These are phyloP conservation scores for Thalassiosira profunda DNA, from an alignment of 108 stramenopile genomes.

Conservation along the genomic window DNA sequence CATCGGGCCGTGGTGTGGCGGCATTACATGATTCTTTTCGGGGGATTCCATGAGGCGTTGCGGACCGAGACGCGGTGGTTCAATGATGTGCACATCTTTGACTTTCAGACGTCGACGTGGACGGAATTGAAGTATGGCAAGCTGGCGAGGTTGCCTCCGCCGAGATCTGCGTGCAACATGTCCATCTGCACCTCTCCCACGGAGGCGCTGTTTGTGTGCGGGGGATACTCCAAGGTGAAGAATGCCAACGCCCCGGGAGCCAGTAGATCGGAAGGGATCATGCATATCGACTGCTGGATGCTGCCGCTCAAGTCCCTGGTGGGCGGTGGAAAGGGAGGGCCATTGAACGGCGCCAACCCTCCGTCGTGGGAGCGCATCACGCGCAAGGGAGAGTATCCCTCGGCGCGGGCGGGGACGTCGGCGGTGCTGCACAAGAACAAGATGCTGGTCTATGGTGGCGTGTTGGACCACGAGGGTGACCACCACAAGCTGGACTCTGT, in stretches of 20 bases:
- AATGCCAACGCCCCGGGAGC: conserved; percentile 34
- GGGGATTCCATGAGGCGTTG: conserved; percentile 95
- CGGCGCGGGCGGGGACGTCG: conserved; percentile 71
- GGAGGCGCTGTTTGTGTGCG: conserved; percentile 74
- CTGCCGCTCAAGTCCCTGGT: conserved; percentile 74
- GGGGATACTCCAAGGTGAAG: conserved; percentile 89
- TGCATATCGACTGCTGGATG: conserved; percentile 86
- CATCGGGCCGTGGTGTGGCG: conserved; percentile 93
- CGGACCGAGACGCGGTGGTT: conserved; percentile 78
- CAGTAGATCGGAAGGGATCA: conserved; percentile 72
- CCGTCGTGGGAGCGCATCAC: conserved; percentile 90
- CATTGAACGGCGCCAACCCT: conserved; percentile 17
- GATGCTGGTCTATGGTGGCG: conserved; percentile 89
- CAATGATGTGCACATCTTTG: conserved; percentile 83
- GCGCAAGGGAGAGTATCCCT: conserved; percentile 68
- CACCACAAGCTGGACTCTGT: conserved; percentile 80
- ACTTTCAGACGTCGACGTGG: conserved; percentile 84
- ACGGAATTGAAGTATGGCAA: conserved; percentile 80
- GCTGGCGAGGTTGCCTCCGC: conserved; percentile 74
- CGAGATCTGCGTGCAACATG: conserved; percentile 84
- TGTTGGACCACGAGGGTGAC: conserved; percentile 78
- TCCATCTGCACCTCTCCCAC: conserved; percentile 45
- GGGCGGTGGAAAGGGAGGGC: conserved; percentile 36
- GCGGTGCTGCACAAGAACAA: conserved; percentile 60
- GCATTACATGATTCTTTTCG: conserved; percentile 95